These are phyloP conservation scores for Trifolium fragiferum DNA, from an alignment of 306 rosid genomes.

Conservation along the genomic window DNA sequence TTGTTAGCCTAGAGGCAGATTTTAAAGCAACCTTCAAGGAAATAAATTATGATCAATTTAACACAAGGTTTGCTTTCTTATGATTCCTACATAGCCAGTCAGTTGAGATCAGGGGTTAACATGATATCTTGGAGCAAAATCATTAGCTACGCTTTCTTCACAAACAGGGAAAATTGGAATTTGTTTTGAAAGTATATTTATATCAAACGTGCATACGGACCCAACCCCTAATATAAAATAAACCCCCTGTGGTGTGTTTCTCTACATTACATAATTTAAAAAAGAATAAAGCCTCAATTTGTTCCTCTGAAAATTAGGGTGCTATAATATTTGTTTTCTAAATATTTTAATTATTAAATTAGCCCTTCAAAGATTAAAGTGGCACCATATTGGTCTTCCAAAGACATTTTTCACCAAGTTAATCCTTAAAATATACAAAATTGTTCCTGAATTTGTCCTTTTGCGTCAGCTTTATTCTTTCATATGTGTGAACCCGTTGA, in stretches of 20 bases:
- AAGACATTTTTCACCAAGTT: not conserved
- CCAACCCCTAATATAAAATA: constrained; percentile 7
- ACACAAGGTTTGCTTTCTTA: constrained; percentile 23
- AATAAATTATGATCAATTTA: constrained; percentile 16
- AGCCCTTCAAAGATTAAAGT: not conserved
- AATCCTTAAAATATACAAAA: not conserved
- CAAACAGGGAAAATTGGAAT: constrained; percentile 27
- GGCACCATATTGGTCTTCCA: constrained; percentile 4
- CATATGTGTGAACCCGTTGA: not conserved
- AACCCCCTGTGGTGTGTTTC: not conserved
- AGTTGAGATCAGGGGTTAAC: constrained; percentile 5
- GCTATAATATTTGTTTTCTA: not conserved
- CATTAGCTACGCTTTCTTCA: not conserved
- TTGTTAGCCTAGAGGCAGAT: constrained; percentile 16
- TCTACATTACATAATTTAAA: constrained; percentile 17
- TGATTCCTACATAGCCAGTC: constrained; percentile 24
- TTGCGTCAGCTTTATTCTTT: not conserved
- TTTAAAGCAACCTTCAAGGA: constrained; percentile 16
- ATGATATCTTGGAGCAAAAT: constrained; percentile 5
- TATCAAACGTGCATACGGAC: constrained; percentile 26
- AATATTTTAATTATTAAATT: constrained; percentile 15
- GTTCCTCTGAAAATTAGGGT: not conserved
- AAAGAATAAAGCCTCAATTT: not conserved
- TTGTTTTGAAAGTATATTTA: constrained; percentile 8
- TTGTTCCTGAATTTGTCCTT: not conserved